These are phyloP conservation scores for Phytopythium chamaehyphon DNA, from an alignment of 352 stramenopile genomes.

Conservation along the genomic window DNA sequence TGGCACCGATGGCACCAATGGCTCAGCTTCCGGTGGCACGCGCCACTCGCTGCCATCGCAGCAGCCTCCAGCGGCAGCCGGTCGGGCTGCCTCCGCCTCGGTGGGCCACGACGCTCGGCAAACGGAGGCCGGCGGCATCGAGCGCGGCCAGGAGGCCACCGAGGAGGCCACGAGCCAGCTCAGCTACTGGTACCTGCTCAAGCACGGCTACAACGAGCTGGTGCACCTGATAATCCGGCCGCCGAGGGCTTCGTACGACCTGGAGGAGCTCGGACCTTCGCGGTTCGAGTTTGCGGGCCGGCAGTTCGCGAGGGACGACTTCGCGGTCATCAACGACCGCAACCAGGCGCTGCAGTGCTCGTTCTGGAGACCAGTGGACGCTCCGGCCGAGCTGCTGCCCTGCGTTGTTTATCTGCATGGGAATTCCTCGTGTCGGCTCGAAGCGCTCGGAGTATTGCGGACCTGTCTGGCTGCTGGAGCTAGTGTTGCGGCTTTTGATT, in stretches of 20 bases:
- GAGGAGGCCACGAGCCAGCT: constrained; percentile 77
- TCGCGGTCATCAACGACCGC: constrained; percentile 77
- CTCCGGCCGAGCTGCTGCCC: constrained; percentile 47
- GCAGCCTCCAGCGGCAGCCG: constrained; percentile 4
- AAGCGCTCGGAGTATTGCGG: constrained; percentile 90
- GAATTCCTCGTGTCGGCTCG: constrained; percentile 94
- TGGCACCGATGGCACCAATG: too few relatives aligned
- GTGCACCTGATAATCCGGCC: constrained; percentile 98
- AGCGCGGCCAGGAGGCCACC: constrained; percentile 60
- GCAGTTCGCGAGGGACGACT: constrained; percentile 90
- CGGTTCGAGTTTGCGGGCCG: constrained; percentile 89
- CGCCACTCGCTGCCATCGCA: constrained; percentile 12
- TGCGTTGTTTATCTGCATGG: constrained; percentile 98
- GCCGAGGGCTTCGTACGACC: constrained; percentile 89
- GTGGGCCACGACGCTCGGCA: constrained; percentile 18
- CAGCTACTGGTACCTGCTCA: constrained; percentile 84
- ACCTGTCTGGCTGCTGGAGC: constrained; percentile 91
- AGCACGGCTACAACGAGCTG: constrained; percentile 93
- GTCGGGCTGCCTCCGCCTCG: constrained; percentile 19
- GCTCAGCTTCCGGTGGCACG: constrained; percentile 10
- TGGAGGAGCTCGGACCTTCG: constrained; percentile 88
- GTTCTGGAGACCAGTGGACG: constrained; percentile 87
- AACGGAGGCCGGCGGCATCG: constrained; percentile 60
- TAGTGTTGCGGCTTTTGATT: constrained; percentile 97
- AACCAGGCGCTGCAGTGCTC: constrained; percentile 91